Percentiles rank a stretch among this genome's conserved stretches.
Conservation (phyloP, 2,329 filamentous ascomycete species). For the Sporothrix globosa region DNA sequence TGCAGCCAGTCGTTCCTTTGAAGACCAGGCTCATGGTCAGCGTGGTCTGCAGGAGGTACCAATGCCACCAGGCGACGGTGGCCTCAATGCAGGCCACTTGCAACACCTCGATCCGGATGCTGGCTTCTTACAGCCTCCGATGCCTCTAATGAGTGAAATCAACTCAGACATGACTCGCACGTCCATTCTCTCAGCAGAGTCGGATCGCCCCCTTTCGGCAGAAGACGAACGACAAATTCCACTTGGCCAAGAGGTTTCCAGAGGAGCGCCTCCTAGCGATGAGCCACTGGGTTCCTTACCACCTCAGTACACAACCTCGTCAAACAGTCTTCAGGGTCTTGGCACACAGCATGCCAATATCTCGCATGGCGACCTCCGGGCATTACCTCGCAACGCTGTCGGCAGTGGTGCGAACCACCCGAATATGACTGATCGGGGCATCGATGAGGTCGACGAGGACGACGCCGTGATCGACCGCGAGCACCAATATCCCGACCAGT, state of each 20-base stretch:
- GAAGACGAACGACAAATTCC: constrained; percentile 58
- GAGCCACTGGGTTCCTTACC: constrained; percentile 55
- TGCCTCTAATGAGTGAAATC: constrained; percentile 86
- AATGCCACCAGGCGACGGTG: constrained; percentile 8
- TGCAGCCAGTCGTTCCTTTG: constrained; percentile 28
- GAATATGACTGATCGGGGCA: constrained; percentile 46
- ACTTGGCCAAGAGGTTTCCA: constrained; percentile 65
- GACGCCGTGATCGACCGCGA: constrained; percentile 45
- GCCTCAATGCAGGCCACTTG: constrained; percentile 50
- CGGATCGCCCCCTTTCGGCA: constrained; percentile 71
- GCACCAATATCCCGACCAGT: constrained; percentile 50
- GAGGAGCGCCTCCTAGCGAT: constrained; percentile 58
- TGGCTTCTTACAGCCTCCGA: constrained; percentile 64
- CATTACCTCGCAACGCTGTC: constrained; percentile 53
- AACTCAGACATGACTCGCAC: constrained; percentile 86
- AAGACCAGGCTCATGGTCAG: constrained; percentile 3
- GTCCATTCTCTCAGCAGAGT: constrained; percentile 81
- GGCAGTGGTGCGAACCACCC: constrained; percentile 35
- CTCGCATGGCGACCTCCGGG: constrained; percentile 61
- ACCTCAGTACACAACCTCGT: constrained; percentile 48
- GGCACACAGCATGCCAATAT: constrained; percentile 69
- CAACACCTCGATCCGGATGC: constrained; percentile 53
- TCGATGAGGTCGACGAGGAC: constrained; percentile 54
- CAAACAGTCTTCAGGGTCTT: constrained; percentile 55
- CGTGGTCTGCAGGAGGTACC: background rate